These are phyloP conservation scores for Herpetospermum pedunculosum DNA, from an alignment of 306 rosid genomes.

Conservation along the genomic window DNA sequence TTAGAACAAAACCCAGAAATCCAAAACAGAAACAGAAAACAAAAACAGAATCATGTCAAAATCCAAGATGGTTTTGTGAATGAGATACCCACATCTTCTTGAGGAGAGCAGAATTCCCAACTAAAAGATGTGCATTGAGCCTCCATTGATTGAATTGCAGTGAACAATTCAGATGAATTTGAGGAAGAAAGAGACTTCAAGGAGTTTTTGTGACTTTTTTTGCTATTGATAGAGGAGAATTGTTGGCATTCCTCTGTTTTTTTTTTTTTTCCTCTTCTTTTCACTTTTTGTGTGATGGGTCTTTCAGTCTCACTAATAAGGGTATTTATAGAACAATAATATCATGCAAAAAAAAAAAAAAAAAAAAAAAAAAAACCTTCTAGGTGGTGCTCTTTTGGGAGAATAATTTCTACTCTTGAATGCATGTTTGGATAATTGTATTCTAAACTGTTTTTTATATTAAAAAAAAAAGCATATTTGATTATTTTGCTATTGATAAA, in stretches of 20 bases:
- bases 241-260: not conserved
- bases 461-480: too few relatives aligned
- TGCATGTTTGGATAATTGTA: not conserved
- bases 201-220: not conserved
- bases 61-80: not conserved
- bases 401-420: too few relatives aligned
- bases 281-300: constrained; percentile 1
- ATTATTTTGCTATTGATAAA: too few relatives aligned
- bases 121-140: constrained; percentile 42
- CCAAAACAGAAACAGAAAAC: not conserved
- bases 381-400: not conserved
- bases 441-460: too few relatives aligned
- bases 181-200: constrained; percentile 5
- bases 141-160: constrained; percentile 42
- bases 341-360: too few relatives aligned
- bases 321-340: constrained; percentile 3
- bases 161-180: not conserved
- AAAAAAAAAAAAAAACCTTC: not conserved
- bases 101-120: constrained; percentile 56
- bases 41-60: not conserved
- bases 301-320: not conserved
- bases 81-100: constrained; percentile 37
- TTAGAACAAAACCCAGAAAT: not conserved
- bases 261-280: not conserved
- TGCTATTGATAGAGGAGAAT: constrained; percentile 19